phyloP scores from a whole-genome alignment of 2,329 filamentous ascomycete genomes.

The Neofusicoccum cordaticola region DNA sequence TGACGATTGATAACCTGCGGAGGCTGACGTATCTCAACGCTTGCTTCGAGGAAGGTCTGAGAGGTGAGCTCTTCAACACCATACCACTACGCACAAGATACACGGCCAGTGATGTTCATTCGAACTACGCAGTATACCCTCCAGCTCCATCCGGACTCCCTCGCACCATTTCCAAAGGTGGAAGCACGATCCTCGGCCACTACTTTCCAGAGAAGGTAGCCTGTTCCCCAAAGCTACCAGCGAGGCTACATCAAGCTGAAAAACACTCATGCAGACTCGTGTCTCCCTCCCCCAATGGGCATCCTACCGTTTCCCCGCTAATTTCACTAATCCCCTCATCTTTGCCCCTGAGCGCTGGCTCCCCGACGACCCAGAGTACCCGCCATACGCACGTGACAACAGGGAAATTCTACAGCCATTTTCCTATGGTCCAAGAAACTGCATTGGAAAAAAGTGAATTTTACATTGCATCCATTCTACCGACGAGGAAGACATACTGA shows the following conservation, averaged over 20 bases:
- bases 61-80: slow-evolving; percentile 15
- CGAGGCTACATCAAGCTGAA: not conserved
- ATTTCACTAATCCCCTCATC: slow-evolving; percentile 34
- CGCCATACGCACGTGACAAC: slow-evolving; percentile 26
- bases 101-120: not conserved
- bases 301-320: slow-evolving; percentile 18
- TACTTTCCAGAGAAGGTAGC: slow-evolving; percentile 33
- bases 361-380: slow-evolving; percentile 18
- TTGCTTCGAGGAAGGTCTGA: slow-evolving; percentile 41
- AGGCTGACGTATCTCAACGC: not conserved
- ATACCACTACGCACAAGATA: no score
- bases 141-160: slow-evolving; percentile 36
- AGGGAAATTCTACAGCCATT: slow-evolving; percentile 43
- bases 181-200: slow-evolving; percentile 36
- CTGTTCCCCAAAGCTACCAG: not conserved
- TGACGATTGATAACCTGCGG: not conserved
- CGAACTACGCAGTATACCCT: slow-evolving; percentile 33
- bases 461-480: slow-evolving; percentile 12
- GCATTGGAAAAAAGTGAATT: slow-evolving; percentile 35
- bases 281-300: slow-evolving; percentile 21
- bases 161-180: slow-evolving; percentile 32
- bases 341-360: slow-evolving; percentile 45
- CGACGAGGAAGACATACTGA: not conserved
- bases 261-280: slow-evolving; percentile 20
- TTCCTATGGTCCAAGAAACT: slow-evolving; percentile 41